Base-by-base conservation (phyloP, 2,329 filamentous ascomycete species). In the Sporothrix mexicana region DNA sequence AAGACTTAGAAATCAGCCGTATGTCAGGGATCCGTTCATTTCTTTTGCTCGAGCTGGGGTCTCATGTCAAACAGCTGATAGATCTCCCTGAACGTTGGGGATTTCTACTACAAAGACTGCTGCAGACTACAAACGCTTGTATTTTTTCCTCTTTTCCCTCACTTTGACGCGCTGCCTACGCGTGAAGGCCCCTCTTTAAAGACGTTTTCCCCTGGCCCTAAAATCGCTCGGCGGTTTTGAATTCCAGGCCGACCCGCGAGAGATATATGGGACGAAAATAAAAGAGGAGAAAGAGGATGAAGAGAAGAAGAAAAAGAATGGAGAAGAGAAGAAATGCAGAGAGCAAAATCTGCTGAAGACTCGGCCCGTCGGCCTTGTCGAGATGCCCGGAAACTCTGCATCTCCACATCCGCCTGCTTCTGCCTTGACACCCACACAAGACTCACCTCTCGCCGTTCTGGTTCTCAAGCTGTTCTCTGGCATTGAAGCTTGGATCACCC, bases 141-240 rank as follows among this genome's bases (percentile, higher is more conserved):
- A 36, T 36, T 36, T 55, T 55, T 25, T 17, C 6, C 8, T 15
- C 23, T 66, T 64, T 43, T 9, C 7, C 7, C 13, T 47, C 10
- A 25, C 47, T 17, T 20, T 25, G 9, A 17, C 41, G 41, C 41
- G n/a, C 20, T 70, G 36, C n/a, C 53, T 47, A 59, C 53, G 68
- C 68, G 53, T 25, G 20, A 6, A 23, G 20, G 30, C 53, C 12
- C 55, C 36, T 70, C 53, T 70, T 69, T 49, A 12, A 70, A 70
- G n/a, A 20, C 41, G n/a, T 17, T 51, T 70, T 62, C 55, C 70
- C 59, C 59, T 57, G 57, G 59, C 45, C 45, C 70, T 66, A 66
- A 66, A 66, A 55, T 47, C 23, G 30, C 10, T 66, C 36, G 59
- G 70, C 51, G 30, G 49, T 71, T 71, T 66, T 67, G 30, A 57